Conservation (phyloP, 2,329 filamentous ascomycete genomes). For the Pleoardoris graminearum region DNA sequence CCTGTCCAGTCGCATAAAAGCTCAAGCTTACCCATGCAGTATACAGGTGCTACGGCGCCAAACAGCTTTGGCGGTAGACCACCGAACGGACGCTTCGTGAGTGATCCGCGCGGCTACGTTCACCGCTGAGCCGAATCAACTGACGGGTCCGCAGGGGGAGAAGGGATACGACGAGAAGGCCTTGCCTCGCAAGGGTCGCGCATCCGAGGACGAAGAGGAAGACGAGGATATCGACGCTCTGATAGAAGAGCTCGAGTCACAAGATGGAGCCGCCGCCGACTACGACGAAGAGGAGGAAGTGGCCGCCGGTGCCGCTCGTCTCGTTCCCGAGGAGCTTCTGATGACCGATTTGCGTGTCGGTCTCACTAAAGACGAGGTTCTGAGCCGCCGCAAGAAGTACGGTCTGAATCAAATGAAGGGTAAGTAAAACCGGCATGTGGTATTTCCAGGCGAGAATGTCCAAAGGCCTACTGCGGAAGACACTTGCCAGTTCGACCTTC, state of each 20-base stretch:
- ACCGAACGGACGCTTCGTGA: slow-evolving; percentile 28
- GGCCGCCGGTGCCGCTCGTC: slow-evolving; percentile 58
- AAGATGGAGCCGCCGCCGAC: slow-evolving; percentile 70
- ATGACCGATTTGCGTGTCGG: slow-evolving; percentile 74
- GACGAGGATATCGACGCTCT: slow-evolving; percentile 84
- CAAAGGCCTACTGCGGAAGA: too few relatives aligned
- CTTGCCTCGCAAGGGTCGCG: slow-evolving; percentile 20
- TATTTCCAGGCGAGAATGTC: too few relatives aligned
- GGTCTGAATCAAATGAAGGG: slow-evolving; percentile 84
- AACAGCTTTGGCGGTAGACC: slow-evolving; percentile 34
- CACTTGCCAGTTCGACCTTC: neutral
- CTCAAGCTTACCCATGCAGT: slow-evolving; percentile 16
- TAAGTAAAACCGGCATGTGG: slow-evolving; percentile 9
- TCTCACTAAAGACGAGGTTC: slow-evolving; percentile 72
- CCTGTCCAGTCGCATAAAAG: neutral
- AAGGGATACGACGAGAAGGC: slow-evolving; percentile 29
- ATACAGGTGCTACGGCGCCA: slow-evolving; percentile 20
- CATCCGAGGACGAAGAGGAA: slow-evolving; percentile 65
- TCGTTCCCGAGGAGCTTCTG: slow-evolving; percentile 73
- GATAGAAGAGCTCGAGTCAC: slow-evolving; percentile 83
- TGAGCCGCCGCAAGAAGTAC: slow-evolving; percentile 67
- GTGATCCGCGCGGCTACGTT: slow-evolving; percentile 2
- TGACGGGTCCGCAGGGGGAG: slow-evolving; percentile 27
- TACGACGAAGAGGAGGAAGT: slow-evolving; percentile 66
- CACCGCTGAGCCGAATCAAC: neutral